These are phyloP conservation scores for Mortierella alpina DNA, from an alignment of 192 early-diverging fungal species.

Conservation along the genomic window DNA sequence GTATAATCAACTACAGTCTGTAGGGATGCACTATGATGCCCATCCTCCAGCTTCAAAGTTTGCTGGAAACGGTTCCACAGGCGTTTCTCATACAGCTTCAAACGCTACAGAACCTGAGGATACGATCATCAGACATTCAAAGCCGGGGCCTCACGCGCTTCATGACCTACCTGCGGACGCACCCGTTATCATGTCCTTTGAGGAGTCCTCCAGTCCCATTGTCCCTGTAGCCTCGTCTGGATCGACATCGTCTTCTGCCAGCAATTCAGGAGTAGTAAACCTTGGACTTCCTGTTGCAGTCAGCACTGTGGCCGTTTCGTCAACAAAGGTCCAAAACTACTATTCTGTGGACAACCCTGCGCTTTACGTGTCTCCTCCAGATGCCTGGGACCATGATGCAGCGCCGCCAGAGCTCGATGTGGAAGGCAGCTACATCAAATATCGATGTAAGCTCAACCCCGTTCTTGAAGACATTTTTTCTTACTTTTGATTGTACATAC, in stretches of 20 bases:
- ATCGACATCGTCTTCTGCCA: too few species aligned
- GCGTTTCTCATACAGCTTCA: too few species aligned
- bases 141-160: conserved; percentile 42
- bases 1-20: too few species aligned
- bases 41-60: not conserved
- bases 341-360: conserved; percentile 10
- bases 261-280: too few species aligned
- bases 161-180: conserved; percentile 25
- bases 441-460: conserved; percentile 26
- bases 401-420: conserved; percentile 51
- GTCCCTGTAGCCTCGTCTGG: not conserved
- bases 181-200: conserved; percentile 24
- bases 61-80: too few species aligned
- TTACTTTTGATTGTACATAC: not conserved
- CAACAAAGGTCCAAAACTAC: not conserved
- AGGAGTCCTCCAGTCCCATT: not conserved
- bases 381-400: conserved; percentile 48
- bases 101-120: not conserved
- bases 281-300: not conserved
- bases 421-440: conserved; percentile 46
- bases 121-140: not conserved
- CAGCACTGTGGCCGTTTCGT: not conserved
- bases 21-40: too few species aligned
- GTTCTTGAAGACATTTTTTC: too few species aligned
- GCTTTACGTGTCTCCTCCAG: conserved; percentile 29